Evolutionary conservation across 2,329 filamentous ascomycete genomes (phyloP).

Genomic region (Nemania bipapillata): DNA sequence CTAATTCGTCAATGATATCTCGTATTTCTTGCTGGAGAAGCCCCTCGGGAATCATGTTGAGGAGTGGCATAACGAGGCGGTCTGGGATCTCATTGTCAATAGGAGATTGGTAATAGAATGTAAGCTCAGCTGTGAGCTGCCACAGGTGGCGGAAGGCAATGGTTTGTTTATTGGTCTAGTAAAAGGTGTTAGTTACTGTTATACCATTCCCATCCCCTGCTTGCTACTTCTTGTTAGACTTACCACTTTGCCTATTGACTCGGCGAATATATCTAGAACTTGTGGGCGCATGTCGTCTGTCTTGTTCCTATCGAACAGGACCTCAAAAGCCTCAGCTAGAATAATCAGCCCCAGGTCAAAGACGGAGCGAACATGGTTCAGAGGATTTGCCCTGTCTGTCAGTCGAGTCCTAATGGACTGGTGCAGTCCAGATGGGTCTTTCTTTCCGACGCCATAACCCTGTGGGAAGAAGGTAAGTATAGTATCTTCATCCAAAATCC

Average conservation of each 20-base stretch:
- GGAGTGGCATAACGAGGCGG: conserved; percentile 47
- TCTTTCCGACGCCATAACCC: conserved; percentile 56
- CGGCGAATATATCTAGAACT: conserved; percentile 56
- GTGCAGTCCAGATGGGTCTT: conserved; percentile 55
- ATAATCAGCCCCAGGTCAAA: conserved; percentile 57
- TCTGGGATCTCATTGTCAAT: too few species aligned
- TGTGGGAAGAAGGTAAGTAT: conserved; percentile 57
- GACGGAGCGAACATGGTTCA: conserved; percentile 48
- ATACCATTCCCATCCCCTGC: too few species aligned
- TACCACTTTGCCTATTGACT: conserved; percentile 56
- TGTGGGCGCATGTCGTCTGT: conserved; percentile 50
- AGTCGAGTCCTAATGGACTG: conserved; percentile 54
- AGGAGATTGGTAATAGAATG: too few species aligned
- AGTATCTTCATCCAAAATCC: conserved; percentile 54
- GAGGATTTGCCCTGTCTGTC: too few species aligned
- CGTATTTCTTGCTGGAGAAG: conserved; percentile 57
- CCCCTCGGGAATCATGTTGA: conserved; percentile 58
- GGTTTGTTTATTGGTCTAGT: conserved; percentile 55
- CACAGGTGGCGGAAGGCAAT: conserved; percentile 54
- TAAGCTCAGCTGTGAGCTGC: too few species aligned
- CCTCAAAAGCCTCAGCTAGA: conserved; percentile 55
- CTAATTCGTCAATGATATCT: conserved; percentile 60
- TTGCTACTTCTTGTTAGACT: too few species aligned
- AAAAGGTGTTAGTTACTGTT: too few species aligned
- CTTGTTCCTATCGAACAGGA: conserved; percentile 55